phyloP scores from a whole-genome alignment of 306 rosid genomes.

The Alnus rubra region DNA sequence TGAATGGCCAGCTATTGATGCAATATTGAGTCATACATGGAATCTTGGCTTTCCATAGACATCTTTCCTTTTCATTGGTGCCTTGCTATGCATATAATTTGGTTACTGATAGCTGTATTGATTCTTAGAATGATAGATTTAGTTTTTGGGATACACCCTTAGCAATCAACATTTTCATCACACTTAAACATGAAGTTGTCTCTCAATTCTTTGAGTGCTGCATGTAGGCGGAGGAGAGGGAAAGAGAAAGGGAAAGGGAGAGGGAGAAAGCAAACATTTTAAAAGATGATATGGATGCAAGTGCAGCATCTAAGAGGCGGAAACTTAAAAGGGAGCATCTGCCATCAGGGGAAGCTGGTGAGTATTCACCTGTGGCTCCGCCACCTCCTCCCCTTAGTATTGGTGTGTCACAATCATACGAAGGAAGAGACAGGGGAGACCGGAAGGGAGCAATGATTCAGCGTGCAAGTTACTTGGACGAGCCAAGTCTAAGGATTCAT shows the following conservation, averaged over 20 bases:
- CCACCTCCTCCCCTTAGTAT: slow-evolving; percentile 58
- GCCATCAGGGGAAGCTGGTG: slow-evolving; percentile 78
- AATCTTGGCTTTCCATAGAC: background rate
- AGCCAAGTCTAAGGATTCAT: slow-evolving; percentile 72
- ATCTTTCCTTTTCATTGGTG: background rate
- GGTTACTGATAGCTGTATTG: background rate
- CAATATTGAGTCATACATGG: background rate
- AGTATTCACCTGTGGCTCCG: slow-evolving; percentile 85
- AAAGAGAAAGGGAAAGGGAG: slow-evolving; percentile 63
- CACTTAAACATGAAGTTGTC: background rate
- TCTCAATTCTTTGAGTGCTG: slow-evolving; percentile 3
- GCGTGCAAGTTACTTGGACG: slow-evolving; percentile 75
- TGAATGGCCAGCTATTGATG: background rate
- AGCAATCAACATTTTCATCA: background rate
- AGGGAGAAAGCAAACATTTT: slow-evolving; percentile 74
- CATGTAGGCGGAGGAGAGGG: slow-evolving; percentile 56
- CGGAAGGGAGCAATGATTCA: slow-evolving; percentile 73
- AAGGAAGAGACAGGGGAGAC: slow-evolving; percentile 92
- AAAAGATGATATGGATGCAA: slow-evolving; percentile 80
- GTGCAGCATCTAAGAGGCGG: slow-evolving; percentile 81
- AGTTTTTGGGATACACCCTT: background rate
- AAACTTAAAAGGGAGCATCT: slow-evolving; percentile 91
- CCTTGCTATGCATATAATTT: background rate
- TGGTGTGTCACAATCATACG: slow-evolving; percentile 68
- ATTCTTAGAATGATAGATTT: background rate